These are phyloP conservation scores for Pythium apleroticum DNA, from an alignment of 352 stramenopile genomes.

Conservation along the genomic window DNA sequence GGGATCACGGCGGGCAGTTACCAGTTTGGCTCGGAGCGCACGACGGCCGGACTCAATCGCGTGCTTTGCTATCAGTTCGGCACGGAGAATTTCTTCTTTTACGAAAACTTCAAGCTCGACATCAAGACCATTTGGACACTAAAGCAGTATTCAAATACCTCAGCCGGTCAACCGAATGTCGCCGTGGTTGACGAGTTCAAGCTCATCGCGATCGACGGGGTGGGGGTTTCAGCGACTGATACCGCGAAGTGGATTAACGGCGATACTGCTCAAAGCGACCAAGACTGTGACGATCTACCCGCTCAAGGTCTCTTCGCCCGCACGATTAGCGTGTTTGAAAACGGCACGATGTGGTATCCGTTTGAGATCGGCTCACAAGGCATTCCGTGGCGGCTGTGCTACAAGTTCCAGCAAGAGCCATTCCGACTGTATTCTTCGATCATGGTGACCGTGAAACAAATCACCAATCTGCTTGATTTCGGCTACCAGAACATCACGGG, in stretches of 20 bases:
- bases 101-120: constrained; percentile 52
- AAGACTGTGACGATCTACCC: constrained; percentile 41
- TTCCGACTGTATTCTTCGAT: constrained; percentile 49
- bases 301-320: constrained; percentile 37
- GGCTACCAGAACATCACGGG: constrained; percentile 28
- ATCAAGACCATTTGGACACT: constrained; percentile 63
- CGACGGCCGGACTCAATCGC: constrained; percentile 38
- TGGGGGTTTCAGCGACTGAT: constrained; percentile 53
- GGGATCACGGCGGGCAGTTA: constrained; percentile 48
- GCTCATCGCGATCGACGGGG: constrained; percentile 46
- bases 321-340: constrained; percentile 38
- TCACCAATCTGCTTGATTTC: constrained; percentile 46
- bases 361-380: constrained; percentile 57
- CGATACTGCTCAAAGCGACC: constrained; percentile 12
- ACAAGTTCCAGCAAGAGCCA: constrained; percentile 60
- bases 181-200: constrained; percentile 64
- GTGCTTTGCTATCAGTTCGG: constrained; percentile 68
- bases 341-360: constrained; percentile 47
- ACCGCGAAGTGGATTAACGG: constrained; percentile 52
- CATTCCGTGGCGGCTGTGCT: constrained; percentile 53
- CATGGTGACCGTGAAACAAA: constrained; percentile 47
- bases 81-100: constrained; percentile 52
- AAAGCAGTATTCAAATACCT: constrained; percentile 22
- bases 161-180: constrained; percentile 36
- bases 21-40: constrained; percentile 34